These are phyloP conservation scores for Halophytophthora batemanensis DNA, from an alignment of 352 stramenopile species.

Conservation along the genomic window DNA sequence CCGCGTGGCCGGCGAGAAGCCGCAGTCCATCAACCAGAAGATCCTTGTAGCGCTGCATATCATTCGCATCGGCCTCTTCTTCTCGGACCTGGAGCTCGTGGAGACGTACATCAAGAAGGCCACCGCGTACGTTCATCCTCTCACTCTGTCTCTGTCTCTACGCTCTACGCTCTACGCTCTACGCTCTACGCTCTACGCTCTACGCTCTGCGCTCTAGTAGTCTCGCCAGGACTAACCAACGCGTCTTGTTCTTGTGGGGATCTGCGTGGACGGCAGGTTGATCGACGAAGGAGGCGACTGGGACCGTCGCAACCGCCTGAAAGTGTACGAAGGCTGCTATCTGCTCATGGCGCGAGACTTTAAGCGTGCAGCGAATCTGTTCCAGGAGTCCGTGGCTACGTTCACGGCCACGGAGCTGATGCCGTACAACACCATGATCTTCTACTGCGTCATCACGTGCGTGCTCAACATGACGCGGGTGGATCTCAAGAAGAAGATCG, in stretches of 20 bases:
- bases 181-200: too few relatives aligned
- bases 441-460: slow-evolving; percentile 96
- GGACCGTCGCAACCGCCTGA: slow-evolving; percentile 98
- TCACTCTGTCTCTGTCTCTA: not conserved
- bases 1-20: slow-evolving; percentile 89
- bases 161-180: too few relatives aligned
- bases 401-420: slow-evolving; percentile 98
- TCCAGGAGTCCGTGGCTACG: slow-evolving; percentile 97
- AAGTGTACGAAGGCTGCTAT: slow-evolving; percentile 97
- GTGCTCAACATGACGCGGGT: slow-evolving; percentile 92
- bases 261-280: slow-evolving; percentile 32
- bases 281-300: slow-evolving; percentile 97
- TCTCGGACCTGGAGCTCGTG: slow-evolving; percentile 80
- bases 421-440: slow-evolving; percentile 97
- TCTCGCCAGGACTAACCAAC: not conserved
- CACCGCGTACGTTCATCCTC: slow-evolving; percentile 38
- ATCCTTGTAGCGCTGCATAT: slow-evolving; percentile 96
- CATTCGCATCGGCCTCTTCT: slow-evolving; percentile 87
- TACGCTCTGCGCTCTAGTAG: too few relatives aligned
- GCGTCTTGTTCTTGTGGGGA: not conserved
- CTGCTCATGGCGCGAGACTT: slow-evolving; percentile 93
- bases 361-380: slow-evolving; percentile 89
- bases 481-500: slow-evolving; percentile 96
- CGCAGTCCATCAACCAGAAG: slow-evolving; percentile 96
- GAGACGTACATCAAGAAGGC: slow-evolving; percentile 90